Evolutionary conservation across 1,139 yeast genomes (phyloP).

Genomic region (Blastobotrys proliferans): DNA sequence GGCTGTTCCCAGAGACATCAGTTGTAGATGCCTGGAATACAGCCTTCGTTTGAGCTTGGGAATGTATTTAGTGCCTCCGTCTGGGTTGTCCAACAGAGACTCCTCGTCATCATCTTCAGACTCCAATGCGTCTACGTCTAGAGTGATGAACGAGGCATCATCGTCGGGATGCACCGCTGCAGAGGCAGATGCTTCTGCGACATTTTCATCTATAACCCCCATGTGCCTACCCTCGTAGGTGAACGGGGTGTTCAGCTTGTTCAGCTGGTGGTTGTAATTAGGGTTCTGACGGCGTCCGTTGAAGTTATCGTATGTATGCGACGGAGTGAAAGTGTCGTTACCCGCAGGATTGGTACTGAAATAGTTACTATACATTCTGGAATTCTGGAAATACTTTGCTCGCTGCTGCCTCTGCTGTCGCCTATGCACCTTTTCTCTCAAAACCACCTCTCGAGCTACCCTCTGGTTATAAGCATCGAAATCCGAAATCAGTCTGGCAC

Average conservation of each 20-base stretch:
- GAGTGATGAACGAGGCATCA: slow-evolving; percentile 24
- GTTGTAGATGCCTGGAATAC: slow-evolving; percentile 67
- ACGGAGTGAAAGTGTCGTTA: slow-evolving; percentile 21
- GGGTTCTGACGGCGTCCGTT: slow-evolving; percentile 30
- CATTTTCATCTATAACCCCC: slow-evolving; percentile 9
- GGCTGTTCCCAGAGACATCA: slow-evolving; percentile 81
- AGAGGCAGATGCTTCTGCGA: slow-evolving; percentile 9
- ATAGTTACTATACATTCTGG: slow-evolving; percentile 27
- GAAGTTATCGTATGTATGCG: slow-evolving; percentile 29
- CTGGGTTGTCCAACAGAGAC: slow-evolving; percentile 3
- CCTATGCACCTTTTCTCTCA: slow-evolving; percentile 28
- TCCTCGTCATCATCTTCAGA: slow-evolving; percentile 25
- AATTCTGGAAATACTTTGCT: slow-evolving; percentile 17
- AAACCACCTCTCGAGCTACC: slow-evolving; percentile 35
- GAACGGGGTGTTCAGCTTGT: slow-evolving; percentile 24
- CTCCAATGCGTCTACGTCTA: slow-evolving; percentile 26
- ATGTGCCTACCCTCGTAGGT: slow-evolving; percentile 22
- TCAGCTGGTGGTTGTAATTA: slow-evolving; percentile 27
- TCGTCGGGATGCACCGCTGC: slow-evolving; percentile 14
- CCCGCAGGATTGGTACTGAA: slow-evolving; percentile 20
- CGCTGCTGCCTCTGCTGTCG: slow-evolving; percentile 21
- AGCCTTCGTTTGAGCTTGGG: slow-evolving; percentile 46
- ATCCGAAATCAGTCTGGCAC: slow-evolving; percentile 27
- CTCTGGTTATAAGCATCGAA: slow-evolving; percentile 39
- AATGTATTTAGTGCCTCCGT: slow-evolving; percentile 5